phyloP scores from a whole-genome alignment of 345 rosid species.

The Litchi chinensis region DNA sequence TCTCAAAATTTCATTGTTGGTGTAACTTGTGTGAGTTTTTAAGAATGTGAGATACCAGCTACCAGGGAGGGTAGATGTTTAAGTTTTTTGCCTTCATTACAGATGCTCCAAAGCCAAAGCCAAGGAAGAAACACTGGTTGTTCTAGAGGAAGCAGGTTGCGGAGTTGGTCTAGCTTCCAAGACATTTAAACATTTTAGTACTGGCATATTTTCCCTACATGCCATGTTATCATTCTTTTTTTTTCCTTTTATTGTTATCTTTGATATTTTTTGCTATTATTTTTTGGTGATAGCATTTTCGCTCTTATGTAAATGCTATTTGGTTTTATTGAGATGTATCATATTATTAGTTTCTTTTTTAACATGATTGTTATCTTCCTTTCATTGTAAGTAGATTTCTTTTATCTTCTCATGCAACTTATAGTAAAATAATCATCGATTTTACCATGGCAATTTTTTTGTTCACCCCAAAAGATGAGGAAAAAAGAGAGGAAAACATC shows the following conservation, averaged over 20 bases:
- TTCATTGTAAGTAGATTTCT: neutral
- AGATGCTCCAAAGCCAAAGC: constrained; percentile 76
- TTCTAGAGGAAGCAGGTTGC: constrained; percentile 47
- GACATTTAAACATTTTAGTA: neutral
- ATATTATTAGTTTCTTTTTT: neutral
- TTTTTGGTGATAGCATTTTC: neutral
- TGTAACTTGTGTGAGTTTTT: constrained; percentile 7
- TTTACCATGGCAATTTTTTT: neutral
- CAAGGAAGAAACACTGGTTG: constrained; percentile 94
- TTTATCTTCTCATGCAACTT: neutral
- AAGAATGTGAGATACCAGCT: neutral
- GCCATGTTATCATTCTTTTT: neutral
- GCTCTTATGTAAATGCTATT: neutral
- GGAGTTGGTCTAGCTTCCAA: neutral
- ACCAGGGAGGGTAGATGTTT: neutral
- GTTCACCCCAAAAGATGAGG: neutral
- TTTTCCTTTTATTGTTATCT: neutral
- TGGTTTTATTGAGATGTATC: neutral
- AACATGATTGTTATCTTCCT: constrained; percentile 7
- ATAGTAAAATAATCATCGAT: neutral
- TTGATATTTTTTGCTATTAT: neutral
- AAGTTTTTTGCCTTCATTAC: constrained; percentile 25
- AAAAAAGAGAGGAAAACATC: neutral
- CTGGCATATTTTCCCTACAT: constrained; percentile 2
- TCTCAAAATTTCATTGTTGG: neutral